These are phyloP conservation scores for Umbelopsis sp. DNA, from an alignment of 192 early-diverging fungal genomes.

Conservation along the genomic window DNA sequence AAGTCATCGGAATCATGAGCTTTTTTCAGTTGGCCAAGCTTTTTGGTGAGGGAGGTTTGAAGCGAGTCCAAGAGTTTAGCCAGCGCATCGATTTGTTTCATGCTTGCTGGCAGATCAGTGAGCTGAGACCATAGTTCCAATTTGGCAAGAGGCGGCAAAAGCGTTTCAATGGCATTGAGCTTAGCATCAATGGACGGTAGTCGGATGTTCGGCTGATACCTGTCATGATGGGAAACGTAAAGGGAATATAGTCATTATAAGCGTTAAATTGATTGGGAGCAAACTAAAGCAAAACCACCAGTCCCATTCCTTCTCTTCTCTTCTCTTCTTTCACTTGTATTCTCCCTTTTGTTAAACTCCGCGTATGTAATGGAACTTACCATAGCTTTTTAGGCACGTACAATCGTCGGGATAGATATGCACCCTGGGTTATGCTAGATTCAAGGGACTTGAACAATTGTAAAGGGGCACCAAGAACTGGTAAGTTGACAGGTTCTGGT, in stretches of 20 bases:
- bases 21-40: conserved; percentile 12
- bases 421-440: conserved; percentile 29
- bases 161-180: conserved; percentile 24
- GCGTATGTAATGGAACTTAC: no score
- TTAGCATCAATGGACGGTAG: conserved; percentile 30
- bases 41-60: conserved; percentile 26
- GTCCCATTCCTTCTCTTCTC: neutral
- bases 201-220: conserved; percentile 29
- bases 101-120: conserved; percentile 22
- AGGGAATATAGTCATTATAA: no score
- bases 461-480: neutral
- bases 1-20: neutral
- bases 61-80: conserved; percentile 7
- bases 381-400: conserved; percentile 40
- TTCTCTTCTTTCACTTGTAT: neutral
- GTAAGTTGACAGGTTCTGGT: neutral
- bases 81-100: conserved; percentile 19
- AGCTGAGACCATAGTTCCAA: conserved; percentile 32
- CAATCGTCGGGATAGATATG: conserved; percentile 21
- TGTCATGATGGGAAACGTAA: neutral
- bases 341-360: neutral
- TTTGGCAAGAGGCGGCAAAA: conserved; percentile 6
- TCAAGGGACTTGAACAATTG: conserved; percentile 25
- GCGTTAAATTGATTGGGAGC: no score
- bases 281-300: neutral